A percentile compares a stretch with the other conserved stretches of the same genome.
These are phyloP conservation scores for Azolla pinnata DNA, from an alignment of 75 land plant genomes.

Conservation along the genomic window DNA sequence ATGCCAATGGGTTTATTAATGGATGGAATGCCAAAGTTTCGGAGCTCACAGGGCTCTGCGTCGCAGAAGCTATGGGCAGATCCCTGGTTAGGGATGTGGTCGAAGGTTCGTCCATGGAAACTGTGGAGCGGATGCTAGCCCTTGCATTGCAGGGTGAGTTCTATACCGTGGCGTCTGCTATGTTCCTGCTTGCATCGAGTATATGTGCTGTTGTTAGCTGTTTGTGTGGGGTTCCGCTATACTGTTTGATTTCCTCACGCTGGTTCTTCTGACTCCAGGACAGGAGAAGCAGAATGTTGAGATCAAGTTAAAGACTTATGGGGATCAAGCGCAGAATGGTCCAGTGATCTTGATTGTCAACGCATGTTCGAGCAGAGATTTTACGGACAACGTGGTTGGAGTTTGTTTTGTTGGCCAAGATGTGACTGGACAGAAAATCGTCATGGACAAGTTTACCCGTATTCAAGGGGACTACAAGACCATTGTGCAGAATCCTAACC, in stretches of 20 bases:
- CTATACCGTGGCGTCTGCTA: neutral
- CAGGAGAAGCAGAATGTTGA: conserved; percentile 75
- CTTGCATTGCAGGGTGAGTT: conserved; percentile 67
- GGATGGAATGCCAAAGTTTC: conserved; percentile 98
- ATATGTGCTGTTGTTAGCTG: neutral
- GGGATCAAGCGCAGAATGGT: conserved; percentile 32
- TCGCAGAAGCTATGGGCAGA: conserved; percentile 87
- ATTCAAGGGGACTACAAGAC: conserved; percentile 91
- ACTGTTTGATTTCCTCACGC: neutral
- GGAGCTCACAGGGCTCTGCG: conserved; percentile 80
- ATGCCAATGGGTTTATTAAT: conserved; percentile 69
- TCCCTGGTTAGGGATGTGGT: conserved; percentile 82
- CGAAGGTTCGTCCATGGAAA: conserved; percentile 48
- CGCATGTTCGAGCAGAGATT: conserved; percentile 86
- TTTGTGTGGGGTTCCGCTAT: neutral
- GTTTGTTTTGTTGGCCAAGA: conserved; percentile 95
- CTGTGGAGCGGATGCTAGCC: conserved; percentile 59
- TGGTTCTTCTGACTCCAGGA: conserved; percentile 30
- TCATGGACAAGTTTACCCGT: conserved; percentile 85
- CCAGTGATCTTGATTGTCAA: conserved; percentile 73
- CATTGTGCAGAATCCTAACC: conserved; percentile 83
- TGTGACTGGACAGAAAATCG: conserved; percentile 71
- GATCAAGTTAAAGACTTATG: conserved; percentile 67
- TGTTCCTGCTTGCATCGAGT: neutral
- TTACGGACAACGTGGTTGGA: conserved; percentile 69